Evolutionary conservation across 805 yeast species (phyloP), one percentile per base, ranked within the genome.

Genomic region (Metschnikowia kunwiensis): DNA sequence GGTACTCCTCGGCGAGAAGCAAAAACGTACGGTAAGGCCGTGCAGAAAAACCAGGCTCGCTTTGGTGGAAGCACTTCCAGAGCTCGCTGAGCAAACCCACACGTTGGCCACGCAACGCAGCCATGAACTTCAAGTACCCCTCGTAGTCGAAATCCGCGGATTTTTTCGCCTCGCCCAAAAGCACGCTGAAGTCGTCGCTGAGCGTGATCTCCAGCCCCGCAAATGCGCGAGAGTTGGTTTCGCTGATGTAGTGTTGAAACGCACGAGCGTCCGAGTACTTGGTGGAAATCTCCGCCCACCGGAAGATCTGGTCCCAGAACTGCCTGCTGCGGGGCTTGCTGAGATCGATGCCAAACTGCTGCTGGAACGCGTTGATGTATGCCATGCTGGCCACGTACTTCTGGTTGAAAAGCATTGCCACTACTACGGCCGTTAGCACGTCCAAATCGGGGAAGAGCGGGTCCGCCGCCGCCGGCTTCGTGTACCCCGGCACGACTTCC

Each of bases 81-180:
- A 66, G 46, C 32, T 61, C 60, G 12, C 46, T 34, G 30, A 65
- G 46, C 8, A 58, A 48, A 2, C 51, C 52, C 5, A 32, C 27
- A 36, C 74, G 50, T 33, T 52, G 57, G n/a, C 37, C 24, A 17
- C 48, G 43, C 21, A 67, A 43, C 13, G 50, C 54, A 2, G 50
- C 39, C 7, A 53, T 32, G 31, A 52, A 64, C 21, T 35, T 50
- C 41, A 65, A 45, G 47, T 50, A 68, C 4, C 63, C 60, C 40
- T 64, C 65, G 43, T 64, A 64, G 42, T 68, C 69, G 36, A 68
- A 68, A 30, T 63, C 54, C 3, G 55, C 60, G 38, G 60, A 49
- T 26, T 55, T 48, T 32, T 60, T 57, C 1, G 61, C 63, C 24
- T 59, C 63, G 7, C 41, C 44, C 12, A 62, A 45, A 2, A 57